These are phyloP conservation scores for Mentha longifolia DNA, from an alignment of 257 asterid genomes.

Conservation along the genomic window DNA sequence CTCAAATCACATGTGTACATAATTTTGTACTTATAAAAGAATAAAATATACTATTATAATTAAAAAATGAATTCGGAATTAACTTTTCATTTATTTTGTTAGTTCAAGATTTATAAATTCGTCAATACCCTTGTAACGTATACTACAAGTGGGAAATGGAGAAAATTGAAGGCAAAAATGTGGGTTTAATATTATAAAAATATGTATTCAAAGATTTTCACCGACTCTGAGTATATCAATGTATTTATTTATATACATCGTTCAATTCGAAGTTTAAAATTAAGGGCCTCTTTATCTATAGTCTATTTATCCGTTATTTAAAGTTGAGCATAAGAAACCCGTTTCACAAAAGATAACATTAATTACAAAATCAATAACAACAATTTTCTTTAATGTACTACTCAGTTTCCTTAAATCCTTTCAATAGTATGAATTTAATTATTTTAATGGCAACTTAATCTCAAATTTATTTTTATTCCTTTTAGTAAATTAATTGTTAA, in stretches of 20 bases:
- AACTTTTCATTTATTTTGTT: background rate
- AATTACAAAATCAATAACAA: background rate
- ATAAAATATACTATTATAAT: too few relatives aligned
- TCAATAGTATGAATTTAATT: background rate
- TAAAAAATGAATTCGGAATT: background rate
- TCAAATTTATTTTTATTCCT: background rate
- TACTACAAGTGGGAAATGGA: background rate
- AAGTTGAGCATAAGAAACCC: background rate
- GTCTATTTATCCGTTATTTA: background rate
- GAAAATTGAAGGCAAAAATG: background rate
- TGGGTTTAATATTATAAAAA: background rate
- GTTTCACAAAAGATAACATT: slow-evolving; percentile 1
- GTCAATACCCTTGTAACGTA: background rate
- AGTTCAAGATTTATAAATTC: background rate
- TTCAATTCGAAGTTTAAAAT: background rate
- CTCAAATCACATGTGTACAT: background rate
- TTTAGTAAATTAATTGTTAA: background rate
- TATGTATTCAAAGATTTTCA: background rate
- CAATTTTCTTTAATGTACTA: background rate
- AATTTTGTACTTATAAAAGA: background rate
- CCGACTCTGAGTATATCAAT: background rate
- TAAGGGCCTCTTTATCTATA: background rate
- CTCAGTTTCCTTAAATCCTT: background rate
- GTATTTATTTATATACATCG: background rate
- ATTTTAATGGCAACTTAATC: background rate